Evolutionary conservation across 148 eudicot genomes (phyloP).

Genomic region (Rhododendron simsii): DNA sequence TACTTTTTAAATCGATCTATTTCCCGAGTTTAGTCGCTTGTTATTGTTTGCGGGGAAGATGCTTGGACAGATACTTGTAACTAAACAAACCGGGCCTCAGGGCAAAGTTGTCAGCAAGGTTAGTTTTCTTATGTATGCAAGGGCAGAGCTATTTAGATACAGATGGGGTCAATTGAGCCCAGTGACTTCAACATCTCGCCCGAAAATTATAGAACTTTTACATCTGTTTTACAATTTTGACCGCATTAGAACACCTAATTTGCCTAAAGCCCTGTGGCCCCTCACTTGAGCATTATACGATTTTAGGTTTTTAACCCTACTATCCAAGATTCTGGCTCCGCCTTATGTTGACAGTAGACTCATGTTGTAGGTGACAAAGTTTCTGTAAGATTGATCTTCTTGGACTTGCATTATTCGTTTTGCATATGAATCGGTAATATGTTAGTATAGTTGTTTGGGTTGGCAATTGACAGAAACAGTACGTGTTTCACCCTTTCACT

Average conservation of each 20-base stretch:
- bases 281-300: too few relatives aligned
- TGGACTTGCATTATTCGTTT: background rate
- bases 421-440: background rate
- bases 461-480: background rate
- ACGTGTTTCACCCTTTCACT: background rate
- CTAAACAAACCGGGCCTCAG: constrained; percentile 93
- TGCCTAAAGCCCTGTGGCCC: too few relatives aligned
- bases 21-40: background rate
- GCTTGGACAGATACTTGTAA: constrained; percentile 96
- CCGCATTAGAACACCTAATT: too few relatives aligned
- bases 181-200: background rate
- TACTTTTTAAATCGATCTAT: background rate
- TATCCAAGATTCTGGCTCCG: background rate
- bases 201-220: too few relatives aligned
- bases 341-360: background rate
- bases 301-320: too few relatives aligned
- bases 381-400: background rate
- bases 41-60: constrained; percentile 56
- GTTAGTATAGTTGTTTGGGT: background rate
- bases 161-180: background rate
- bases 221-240: too few relatives aligned
- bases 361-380: background rate
- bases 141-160: background rate
- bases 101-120: constrained; percentile 97
- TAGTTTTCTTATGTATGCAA: background rate